Conservation (phyloP, 83 land plant genomes). For the Isoetes engelmannii region DNA sequence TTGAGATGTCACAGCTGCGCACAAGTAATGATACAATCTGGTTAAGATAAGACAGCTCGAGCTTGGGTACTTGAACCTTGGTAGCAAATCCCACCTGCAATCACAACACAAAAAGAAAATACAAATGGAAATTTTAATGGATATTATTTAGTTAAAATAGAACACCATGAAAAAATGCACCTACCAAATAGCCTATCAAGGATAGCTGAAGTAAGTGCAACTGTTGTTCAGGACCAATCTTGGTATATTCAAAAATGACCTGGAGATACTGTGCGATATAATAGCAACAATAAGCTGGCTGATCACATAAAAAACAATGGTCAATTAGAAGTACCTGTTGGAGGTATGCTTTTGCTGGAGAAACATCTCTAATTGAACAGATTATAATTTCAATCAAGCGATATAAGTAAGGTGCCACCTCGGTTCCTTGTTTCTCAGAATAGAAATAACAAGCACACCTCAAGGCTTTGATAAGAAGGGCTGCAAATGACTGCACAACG, state of each 20-base stretch:
- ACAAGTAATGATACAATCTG: conserved; percentile 16
- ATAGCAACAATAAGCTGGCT: not conserved
- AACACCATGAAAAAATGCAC: not conserved
- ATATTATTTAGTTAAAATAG: not conserved
- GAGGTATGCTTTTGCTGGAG: conserved; percentile 22
- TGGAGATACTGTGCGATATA: conserved; percentile 24
- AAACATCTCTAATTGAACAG: conserved; percentile 17
- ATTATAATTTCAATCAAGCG: conserved; percentile 21
- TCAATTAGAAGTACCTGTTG: not conserved
- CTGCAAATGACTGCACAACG: conserved; percentile 22
- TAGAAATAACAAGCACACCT: conserved; percentile 17
- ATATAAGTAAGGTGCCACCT: conserved; percentile 12
- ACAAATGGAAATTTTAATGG: not conserved
- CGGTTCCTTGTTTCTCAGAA: conserved; percentile 6
- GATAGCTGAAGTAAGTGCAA: conserved; percentile 21
- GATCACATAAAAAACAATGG: not conserved
- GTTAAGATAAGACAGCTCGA: conserved; percentile 20
- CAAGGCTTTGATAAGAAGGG: conserved; percentile 29
- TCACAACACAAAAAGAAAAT: not conserved
- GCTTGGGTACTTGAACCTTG: conserved; percentile 24
- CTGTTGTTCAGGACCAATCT: conserved; percentile 23
- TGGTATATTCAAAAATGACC: conserved; percentile 28
- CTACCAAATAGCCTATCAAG: conserved; percentile 19
- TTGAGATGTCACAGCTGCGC: conserved; percentile 26
- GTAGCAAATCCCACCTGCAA: conserved; percentile 30